Evolutionary conservation across 345 rosid species (phyloP).

Genomic region (Odontarrhena argentea): DNA sequence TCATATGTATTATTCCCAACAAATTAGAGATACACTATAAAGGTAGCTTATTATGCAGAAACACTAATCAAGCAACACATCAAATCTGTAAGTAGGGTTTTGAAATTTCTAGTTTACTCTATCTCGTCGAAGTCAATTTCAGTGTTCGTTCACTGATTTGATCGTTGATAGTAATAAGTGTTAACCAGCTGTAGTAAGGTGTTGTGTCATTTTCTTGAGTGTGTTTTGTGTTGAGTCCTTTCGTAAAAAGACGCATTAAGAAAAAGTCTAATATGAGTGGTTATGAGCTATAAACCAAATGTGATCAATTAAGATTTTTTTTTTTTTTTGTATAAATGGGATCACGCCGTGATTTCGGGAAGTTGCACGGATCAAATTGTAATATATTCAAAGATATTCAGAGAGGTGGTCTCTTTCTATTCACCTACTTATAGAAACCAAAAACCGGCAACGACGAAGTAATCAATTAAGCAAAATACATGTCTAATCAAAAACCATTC

Average conservation of each 20-base stretch:
- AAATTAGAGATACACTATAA: neutral
- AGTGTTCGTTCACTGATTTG: constrained; percentile 52
- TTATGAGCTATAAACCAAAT: constrained; percentile 28
- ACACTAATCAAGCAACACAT: constrained; percentile 28
- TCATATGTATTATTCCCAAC: constrained; percentile 1
- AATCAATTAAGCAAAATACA: neutral
- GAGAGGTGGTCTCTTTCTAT: constrained; percentile 10
- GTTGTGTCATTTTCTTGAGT: constrained; percentile 36
- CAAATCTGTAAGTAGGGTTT: constrained; percentile 2
- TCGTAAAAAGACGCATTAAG: neutral
- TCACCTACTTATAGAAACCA: constrained; percentile 22
- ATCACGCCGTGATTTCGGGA: constrained; percentile 38
- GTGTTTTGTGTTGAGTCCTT: constrained; percentile 17
- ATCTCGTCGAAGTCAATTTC: constrained; percentile 32
- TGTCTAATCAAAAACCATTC: constrained; percentile 16
- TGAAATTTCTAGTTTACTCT: constrained; percentile 7
- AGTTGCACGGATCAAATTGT: constrained; percentile 1
- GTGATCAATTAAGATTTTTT: neutral
- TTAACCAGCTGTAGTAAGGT: constrained; percentile 82
- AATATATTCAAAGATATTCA: constrained; percentile 4
- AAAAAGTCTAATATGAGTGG: constrained; percentile 32
- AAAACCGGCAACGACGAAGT: neutral
- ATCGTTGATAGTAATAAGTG: constrained; percentile 42
- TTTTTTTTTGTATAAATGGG: neutral
- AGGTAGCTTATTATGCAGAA: neutral